Evolutionary conservation across 352 stramenopile genomes (phyloP), one percentile per base, ranked within the genome.

Genomic region (Nothophytophthora sp.): DNA sequence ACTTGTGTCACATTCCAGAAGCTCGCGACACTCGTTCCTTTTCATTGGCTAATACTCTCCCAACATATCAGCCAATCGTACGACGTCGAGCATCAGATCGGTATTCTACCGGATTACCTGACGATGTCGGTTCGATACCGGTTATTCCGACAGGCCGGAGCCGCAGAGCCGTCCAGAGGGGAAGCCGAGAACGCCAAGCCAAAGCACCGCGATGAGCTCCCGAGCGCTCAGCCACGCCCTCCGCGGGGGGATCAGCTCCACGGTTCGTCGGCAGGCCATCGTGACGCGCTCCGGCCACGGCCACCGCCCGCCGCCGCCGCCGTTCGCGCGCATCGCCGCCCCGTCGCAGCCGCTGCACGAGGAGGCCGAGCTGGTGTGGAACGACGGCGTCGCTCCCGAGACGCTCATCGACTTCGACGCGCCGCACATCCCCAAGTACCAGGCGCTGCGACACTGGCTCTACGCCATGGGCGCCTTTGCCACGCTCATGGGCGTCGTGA

Each of bases 401-500:
- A 92, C 84, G 63, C 65, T 95, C 30, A 88, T 95, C 58, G 85
- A 95, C 71, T 95, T 95, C 40, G 85, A 95, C 53, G 82, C 85
- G 48, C 79, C 85, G 55, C 85, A 95, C 64, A 79, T 95, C 35
- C 75, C 82, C 46, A 92, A 88, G 63, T 88, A 77, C 55, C 68
- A 70, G 23, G 85, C 85, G 27, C 62, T 93, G 27, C 74, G 76
- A 51, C 76, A 91, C 59, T 71, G 87, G 47, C 61, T 84, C 28
- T 40, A 64, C 30, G 81, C 76, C 15, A 50, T 95, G 24, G 70
- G 72, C 29, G 72, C 45, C 4, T 59, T 95, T 19, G 67, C 64
- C 29, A 87, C 78, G 46, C 70, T 95, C 51, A 88, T 95, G 75
- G 75, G 70, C 28, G 73, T 89, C 51, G 63, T 93, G 49, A 89